These are phyloP conservation scores for Ophiocordyceps camponoti-floridani DNA, from an alignment of 2,329 filamentous ascomycete genomes.

Conservation along the genomic window DNA sequence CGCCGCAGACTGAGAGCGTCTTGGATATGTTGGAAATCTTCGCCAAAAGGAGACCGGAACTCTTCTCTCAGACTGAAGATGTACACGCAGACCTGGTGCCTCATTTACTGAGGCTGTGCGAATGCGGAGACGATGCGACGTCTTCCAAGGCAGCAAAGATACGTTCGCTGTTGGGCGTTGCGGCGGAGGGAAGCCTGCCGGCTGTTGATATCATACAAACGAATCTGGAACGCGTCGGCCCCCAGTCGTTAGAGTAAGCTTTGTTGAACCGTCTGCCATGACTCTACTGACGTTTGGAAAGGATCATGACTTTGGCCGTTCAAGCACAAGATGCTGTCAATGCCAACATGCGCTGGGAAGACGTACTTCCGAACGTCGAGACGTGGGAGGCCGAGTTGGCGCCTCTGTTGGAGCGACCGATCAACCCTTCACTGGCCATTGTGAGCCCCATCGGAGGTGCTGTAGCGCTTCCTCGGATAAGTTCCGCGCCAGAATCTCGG, in stretches of 20 bases:
- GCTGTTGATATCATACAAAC: conserved; percentile 33
- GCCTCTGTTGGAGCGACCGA: conserved; percentile 28
- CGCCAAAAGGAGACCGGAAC: conserved; percentile 22
- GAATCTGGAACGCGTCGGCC: conserved; percentile 30
- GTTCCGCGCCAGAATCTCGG: conserved; percentile 2
- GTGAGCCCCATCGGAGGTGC: conserved; percentile 56
- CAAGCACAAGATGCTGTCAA: conserved; percentile 20
- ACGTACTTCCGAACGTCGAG: conserved; percentile 43
- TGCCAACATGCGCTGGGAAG: conserved; percentile 13
- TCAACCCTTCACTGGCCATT: conserved; percentile 51
- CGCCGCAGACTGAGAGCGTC: conserved; percentile 10
- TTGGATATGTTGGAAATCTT: conserved; percentile 30
- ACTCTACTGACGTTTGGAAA: conserved; percentile 6
- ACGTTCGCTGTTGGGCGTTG: conserved; percentile 25
- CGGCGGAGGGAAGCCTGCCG: conserved; percentile 22
- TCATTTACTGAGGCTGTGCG: conserved; percentile 33
- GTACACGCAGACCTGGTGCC: conserved; percentile 32
- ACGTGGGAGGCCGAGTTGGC: conserved; percentile 50
- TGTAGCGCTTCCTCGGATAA: conserved; percentile 34
- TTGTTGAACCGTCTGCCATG: conserved; percentile 1
- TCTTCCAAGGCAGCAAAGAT: conserved; percentile 24
- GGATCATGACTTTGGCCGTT: conserved; percentile 33
- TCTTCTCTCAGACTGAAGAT: conserved; percentile 25
- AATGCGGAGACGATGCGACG: conserved; percentile 21
- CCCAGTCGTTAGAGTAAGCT: conserved; percentile 31